Base-by-base conservation (phyloP, 805 yeast species). In the Saccharomycopsis capsularis region DNA sequence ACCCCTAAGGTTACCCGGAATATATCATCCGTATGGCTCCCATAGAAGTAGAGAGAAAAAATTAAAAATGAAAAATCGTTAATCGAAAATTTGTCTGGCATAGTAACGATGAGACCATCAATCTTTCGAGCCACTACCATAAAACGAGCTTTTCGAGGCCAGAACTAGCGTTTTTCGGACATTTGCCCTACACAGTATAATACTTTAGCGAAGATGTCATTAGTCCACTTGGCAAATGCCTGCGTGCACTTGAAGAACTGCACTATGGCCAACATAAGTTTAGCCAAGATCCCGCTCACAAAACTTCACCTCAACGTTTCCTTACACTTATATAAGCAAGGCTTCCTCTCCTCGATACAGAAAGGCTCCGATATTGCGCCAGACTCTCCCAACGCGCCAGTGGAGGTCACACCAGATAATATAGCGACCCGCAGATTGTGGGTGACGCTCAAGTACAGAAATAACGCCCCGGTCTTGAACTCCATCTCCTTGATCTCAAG, bases 171-270 rank as follows among this genome's bases (percentile, higher is more conserved):
- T n/a, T n/a, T n/a, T n/a, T n/a, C n/a, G n/a, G n/a, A n/a, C n/a
- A n/a, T n/a, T n/a, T n/a, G n/a, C n/a, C n/a, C n/a, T n/a, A n/a
- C n/a, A n/a, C n/a, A n/a, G n/a, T n/a, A n/a, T n/a, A n/a, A n/a
- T n/a, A n/a, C n/a, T n/a, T n/a, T n/a, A n/a, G n/a, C n/a, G n/a
- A n/a, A 29, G 48, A 89, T 91, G 96, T 89, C 96, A 29, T 73
- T 90, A 47, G 95, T 85, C 44, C 83, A 81, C 56, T 74, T 93
- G 54, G 93, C 91, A 13, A 77, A 88, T 68, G 73, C 85, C 39
- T 86, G 96, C 62, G 81, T 95, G 21, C 98, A 91, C 62, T 63
- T 93, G 54, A 95, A 88, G 65, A 93, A 93, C 67, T 87, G 91
- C 58, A 75, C 86, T 15, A 76, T 83, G 63, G 91, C 86, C 43